Base-by-base conservation (phyloP, 2,329 filamentous ascomycete genomes). In the Clonostachys chloroleuca region DNA sequence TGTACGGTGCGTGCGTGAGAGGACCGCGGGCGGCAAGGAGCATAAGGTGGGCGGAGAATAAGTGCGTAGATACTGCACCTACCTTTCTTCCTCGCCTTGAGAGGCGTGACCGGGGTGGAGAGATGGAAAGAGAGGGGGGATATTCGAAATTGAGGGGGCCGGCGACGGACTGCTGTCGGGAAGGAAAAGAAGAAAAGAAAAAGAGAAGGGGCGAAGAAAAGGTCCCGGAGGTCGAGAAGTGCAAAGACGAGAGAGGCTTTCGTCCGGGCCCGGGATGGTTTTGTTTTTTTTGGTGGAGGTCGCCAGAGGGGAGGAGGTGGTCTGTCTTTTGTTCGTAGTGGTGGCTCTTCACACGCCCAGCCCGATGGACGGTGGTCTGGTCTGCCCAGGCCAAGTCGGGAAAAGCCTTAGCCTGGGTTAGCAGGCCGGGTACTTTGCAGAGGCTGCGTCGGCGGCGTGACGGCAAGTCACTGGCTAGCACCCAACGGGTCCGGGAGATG, bases 231-330 rank as follows among this genome's bases (percentile, higher is more conserved):
- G 42, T 10, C 30, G 39, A 41, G 46, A 40, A 41, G 43, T 43
- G 37, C 34, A 47, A 43, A 46, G 43, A 17, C 37, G 42, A 50
- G 44, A 48, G 40, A 45, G 49, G 41, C 36, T 18, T 39, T 56
- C 47, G 46, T 49, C 48, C 47, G 49, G 50, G 53, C 53, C 52
- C 56, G 59, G 58, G 53, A 59, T 54, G 59, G 57, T 59, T 63
- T 62, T 61, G 53, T 62, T 61, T 60, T 61, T 20, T 55, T 39
- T 39, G 17, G 36, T 39, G 14, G 36, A 39, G 14, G 36, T n/a
- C 14, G 14, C 36, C 14, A 18, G 36, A 39, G 36, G 36, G 9
- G 36, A 39, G 17, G 36, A 39, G 36, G 14, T 39, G 36, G 14
- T 39, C 36, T 39, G 14, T 39, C 36, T n/a, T 30, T 30, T 39